phyloP scores from a whole-genome alignment of 371 early-diverging fungal species.

The Polyrhizophydium stewartii region DNA sequence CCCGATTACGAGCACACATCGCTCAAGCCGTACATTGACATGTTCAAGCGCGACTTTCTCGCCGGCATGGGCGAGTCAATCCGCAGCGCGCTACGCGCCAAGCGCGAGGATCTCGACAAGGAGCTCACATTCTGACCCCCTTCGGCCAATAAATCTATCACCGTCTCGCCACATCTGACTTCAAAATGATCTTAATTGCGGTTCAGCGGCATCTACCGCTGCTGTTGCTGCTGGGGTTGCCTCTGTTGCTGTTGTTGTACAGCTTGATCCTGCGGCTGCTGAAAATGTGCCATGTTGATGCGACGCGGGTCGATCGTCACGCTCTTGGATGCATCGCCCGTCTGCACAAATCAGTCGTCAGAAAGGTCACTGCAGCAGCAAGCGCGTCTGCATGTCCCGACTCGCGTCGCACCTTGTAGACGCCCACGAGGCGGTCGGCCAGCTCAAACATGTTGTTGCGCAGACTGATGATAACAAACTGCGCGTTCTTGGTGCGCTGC shows the following conservation, averaged over 20 bases:
- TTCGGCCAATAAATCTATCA: too few species aligned
- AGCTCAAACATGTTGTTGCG: conserved; percentile 99
- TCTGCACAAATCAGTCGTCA: conserved; percentile 29
- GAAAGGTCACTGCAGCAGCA: neutral
- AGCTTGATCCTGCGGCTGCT: too few species aligned
- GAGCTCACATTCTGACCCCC: conserved; percentile 24
- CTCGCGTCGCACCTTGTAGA: conserved; percentile 75
- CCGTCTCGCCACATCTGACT: too few species aligned
- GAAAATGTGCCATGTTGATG: neutral
- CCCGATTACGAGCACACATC: conserved; percentile 59
- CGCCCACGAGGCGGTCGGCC: conserved; percentile 97
- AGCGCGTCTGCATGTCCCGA: neutral
- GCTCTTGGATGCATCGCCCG: conserved; percentile 83
- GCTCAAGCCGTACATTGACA: conserved; percentile 55
- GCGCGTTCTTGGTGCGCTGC: conserved; percentile 96
- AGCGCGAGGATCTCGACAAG: conserved; percentile 23
- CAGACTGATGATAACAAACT: conserved; percentile 98
- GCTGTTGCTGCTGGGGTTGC: too few species aligned
- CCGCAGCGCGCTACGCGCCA: conserved; percentile 12
- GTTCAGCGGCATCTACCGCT: too few species aligned
- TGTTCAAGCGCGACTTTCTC: conserved; percentile 64
- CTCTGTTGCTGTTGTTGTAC: too few species aligned
- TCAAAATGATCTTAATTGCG: too few species aligned
- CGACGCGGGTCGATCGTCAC: conserved; percentile 68
- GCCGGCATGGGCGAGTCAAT: conserved; percentile 41